Percentiles rank a stretch among this genome's conserved stretches.
Conservation (phyloP, 192 early-diverging fungal genomes). For the Borealophlyctis nickersoniae region DNA sequence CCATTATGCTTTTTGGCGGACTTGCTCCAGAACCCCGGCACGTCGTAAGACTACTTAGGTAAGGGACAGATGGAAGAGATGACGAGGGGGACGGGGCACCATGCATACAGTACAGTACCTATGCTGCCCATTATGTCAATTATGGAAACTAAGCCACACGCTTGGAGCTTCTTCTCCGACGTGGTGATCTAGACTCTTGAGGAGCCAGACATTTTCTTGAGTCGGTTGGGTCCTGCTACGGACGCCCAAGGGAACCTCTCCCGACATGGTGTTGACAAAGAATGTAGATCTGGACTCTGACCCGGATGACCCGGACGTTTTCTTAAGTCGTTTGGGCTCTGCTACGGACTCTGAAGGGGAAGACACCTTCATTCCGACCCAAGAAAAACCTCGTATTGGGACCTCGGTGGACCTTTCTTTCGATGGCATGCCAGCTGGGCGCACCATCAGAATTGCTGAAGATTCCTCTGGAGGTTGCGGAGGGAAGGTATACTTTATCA, state of each 20-base stretch:
- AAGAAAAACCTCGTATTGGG: conserved; percentile 25
- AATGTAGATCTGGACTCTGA: conserved; percentile 1
- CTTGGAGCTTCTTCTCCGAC: too few relatives aligned
- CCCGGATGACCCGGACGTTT: neutral
- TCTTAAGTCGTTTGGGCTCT: neutral
- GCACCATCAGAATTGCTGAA: neutral
- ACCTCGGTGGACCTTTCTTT: conserved; percentile 14
- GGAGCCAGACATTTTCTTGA: neutral
- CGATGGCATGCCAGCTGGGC: neutral
- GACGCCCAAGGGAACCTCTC: neutral
- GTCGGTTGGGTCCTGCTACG: neutral
- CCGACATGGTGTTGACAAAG: too few relatives aligned
- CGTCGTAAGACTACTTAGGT: too few relatives aligned
- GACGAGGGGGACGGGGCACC: too few relatives aligned
- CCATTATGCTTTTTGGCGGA: too few relatives aligned
- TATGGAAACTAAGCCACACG: too few relatives aligned
- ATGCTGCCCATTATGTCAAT: too few relatives aligned
- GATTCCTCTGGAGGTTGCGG: conserved; percentile 37
- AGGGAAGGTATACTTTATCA: conserved; percentile 27
- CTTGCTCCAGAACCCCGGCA: too few relatives aligned
- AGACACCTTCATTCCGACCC: conserved; percentile 3
- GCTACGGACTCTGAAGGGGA: neutral
- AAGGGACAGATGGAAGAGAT: too few relatives aligned
- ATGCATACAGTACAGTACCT: too few relatives aligned
- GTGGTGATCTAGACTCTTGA: neutral